A percentile compares a stretch with the other conserved stretches of the same genome.
These are phyloP conservation scores for Phytophthora multivora DNA, from an alignment of 352 stramenopile species.

Conservation along the genomic window DNA sequence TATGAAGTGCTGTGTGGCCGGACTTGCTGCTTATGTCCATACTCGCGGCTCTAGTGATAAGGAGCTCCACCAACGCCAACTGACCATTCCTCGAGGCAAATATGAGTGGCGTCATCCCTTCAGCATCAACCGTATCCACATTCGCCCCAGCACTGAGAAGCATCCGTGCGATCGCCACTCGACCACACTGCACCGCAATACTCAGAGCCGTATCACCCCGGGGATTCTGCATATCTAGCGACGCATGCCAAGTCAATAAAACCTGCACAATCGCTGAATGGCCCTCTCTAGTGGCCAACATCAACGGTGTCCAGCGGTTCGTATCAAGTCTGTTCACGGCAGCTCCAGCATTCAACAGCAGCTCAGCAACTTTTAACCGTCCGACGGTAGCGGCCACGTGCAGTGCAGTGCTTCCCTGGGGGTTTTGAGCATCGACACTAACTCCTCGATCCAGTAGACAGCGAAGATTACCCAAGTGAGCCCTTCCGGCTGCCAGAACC, in stretches of 20 bases:
- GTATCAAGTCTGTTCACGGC: slow-evolving; percentile 14
- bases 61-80: slow-evolving; percentile 19
- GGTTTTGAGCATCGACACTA: slow-evolving; percentile 10
- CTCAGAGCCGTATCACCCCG: slow-evolving; percentile 25
- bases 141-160: slow-evolving; percentile 20
- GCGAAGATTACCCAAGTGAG: slow-evolving; percentile 23
- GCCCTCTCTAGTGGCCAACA: slow-evolving; percentile 24
- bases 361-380: slow-evolving; percentile 15
- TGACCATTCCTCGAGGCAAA: slow-evolving; percentile 29
- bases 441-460: slow-evolving; percentile 33
- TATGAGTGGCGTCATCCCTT: slow-evolving; percentile 34
- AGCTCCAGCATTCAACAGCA: slow-evolving; percentile 27
- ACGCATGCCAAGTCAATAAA: slow-evolving; percentile 10
- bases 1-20: slow-evolving; percentile 23
- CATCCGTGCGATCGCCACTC: slow-evolving; percentile 8
- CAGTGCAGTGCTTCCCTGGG: slow-evolving; percentile 19
- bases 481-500: slow-evolving; percentile 18
- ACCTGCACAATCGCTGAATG: slow-evolving; percentile 15
- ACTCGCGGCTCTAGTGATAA: slow-evolving; percentile 20
- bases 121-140: slow-evolving; percentile 16
- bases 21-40: slow-evolving; percentile 7
- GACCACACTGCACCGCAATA: slow-evolving; percentile 26
- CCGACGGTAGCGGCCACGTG: slow-evolving; percentile 15
- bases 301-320: slow-evolving; percentile 23
- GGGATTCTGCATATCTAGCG: slow-evolving; percentile 19